Evolutionary conservation across 2,329 filamentous ascomycete genomes (phyloP).

Genomic region (Ophiobolus disseminans): DNA sequence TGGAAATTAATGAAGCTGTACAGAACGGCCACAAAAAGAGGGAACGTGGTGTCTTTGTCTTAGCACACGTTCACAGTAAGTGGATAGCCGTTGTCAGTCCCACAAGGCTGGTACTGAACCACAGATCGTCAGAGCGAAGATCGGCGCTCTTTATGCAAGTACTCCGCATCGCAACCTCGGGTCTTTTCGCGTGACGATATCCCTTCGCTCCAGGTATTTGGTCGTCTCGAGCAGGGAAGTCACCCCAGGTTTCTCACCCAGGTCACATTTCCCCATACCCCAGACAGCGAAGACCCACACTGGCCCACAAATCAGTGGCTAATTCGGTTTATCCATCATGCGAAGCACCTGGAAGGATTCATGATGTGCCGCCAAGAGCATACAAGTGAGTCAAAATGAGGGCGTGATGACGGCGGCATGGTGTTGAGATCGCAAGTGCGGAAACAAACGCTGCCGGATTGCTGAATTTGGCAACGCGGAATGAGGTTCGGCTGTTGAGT

Average conservation of each 20-base stretch:
- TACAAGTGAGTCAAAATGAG: not conserved
- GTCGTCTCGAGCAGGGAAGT: slow-evolving; percentile 3
- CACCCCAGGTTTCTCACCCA: slow-evolving; percentile 7
- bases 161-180: slow-evolving; percentile 10
- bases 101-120: slow-evolving; percentile 9
- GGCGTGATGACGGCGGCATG: slow-evolving; percentile 2
- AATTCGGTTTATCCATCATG: slow-evolving; percentile 5
- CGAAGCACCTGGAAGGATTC: slow-evolving; percentile 12
- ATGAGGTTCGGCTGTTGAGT: not conserved
- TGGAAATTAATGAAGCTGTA: not conserved
- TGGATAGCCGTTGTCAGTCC: not conserved
- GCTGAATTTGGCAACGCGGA: slow-evolving; percentile 13
- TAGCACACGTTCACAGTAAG: not conserved
- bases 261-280: slow-evolving; percentile 11
- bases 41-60: not conserved
- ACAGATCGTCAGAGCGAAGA: slow-evolving; percentile 7
- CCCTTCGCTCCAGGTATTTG: slow-evolving; percentile 8
- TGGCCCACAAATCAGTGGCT: not conserved
- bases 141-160: slow-evolving; percentile 14
- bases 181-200: slow-evolving; percentile 15
- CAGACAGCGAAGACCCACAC: slow-evolving; percentile 12
- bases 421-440: slow-evolving; percentile 11
- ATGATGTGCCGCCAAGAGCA: slow-evolving; percentile 1
- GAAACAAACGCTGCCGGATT: slow-evolving; percentile 13
- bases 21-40: not conserved